Evolutionary conservation across 108 stramenopile species (phyloP), one percentile per base, ranked within the genome.

Genomic region (Nitzschia sp.): DNA sequence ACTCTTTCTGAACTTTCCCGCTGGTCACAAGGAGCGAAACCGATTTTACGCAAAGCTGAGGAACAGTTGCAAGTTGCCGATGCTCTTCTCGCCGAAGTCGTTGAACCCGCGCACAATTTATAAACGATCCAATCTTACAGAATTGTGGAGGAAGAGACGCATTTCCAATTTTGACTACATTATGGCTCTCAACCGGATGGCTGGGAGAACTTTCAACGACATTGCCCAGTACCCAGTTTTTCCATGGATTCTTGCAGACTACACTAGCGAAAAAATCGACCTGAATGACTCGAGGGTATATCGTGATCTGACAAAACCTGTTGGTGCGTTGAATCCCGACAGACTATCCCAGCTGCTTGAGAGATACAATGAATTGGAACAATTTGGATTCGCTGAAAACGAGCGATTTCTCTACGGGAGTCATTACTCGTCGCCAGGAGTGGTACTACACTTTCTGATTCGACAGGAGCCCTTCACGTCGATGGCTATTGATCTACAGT

Each of bases 141-240:
- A 92, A 32, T 64, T 90, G 29, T 95, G 94, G 94, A 69, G 63
- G 15, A 81, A 83, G 64, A 66, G 91, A 45, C 85, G 86, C 57
- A 84, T 99, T 77, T 83, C 75, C 70, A 92, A 78, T 54, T 87
- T 84, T 53, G 93, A 97, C 54, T 80, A 75, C 33, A 28, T 80
- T 8, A 96, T 97, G 93, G 82, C 83, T 29, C 76, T 97, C 25
- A 98, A 98, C 74, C 68, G 89, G 3, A 84, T 97, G 82, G 97
- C 98, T 8, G 98, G 98, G 4, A 77, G 98, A 6, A 93, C 89
- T 21, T 97, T 95, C 83, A 96, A 97, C 64, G 96, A 97, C 71
- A 82, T 95, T 18, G 85, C 90, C 5, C 96, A 99, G 64, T 98
- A 97, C 68, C 97, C 98, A 0, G 97, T 99, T 1, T 96, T 97